Percentiles rank a stretch among this genome's conserved stretches.
phyloP scores from a whole-genome alignment of 2,329 filamentous ascomycete genomes.

The Nannizziopsis arthrosporioides region DNA sequence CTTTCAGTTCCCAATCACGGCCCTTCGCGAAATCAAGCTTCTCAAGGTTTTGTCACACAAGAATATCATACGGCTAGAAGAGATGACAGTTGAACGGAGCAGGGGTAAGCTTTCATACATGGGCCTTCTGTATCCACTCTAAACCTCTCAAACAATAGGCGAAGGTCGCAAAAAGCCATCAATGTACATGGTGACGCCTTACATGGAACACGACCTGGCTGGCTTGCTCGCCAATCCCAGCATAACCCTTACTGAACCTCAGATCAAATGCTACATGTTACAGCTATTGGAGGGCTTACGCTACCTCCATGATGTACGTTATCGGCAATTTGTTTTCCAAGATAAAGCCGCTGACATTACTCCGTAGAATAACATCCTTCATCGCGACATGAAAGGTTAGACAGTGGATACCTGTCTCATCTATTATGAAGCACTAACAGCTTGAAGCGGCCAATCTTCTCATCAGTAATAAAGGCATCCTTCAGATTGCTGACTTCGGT shows the following conservation, averaged over 20 bases:
- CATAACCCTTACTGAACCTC: constrained; percentile 72
- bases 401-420: background rate
- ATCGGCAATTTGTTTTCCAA: background rate
- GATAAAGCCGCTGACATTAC: constrained; percentile 2
- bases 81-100: constrained; percentile 84
- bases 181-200: constrained; percentile 98
- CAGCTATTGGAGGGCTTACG: constrained; percentile 80
- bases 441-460: constrained; percentile 74
- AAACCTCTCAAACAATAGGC: constrained; percentile 32
- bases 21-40: constrained; percentile 92
- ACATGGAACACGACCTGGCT: constrained; percentile 98
- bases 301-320: constrained; percentile 66
- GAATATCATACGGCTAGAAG: constrained; percentile 76
- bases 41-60: constrained; percentile 86
- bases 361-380: constrained; percentile 60
- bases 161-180: constrained; percentile 67
- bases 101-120: constrained; percentile 37
- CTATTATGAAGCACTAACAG: constrained; percentile 1
- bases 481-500: constrained; percentile 96
- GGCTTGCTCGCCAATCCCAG: constrained; percentile 90
- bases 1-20: constrained; percentile 85
- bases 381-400: constrained; percentile 82
- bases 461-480: constrained; percentile 83
- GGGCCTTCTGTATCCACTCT: constrained; percentile 15
- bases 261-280: constrained; percentile 96